These are phyloP conservation scores for Dendrostoma leiphaemia DNA, from an alignment of 2,329 filamentous ascomycete species.

Conservation along the genomic window DNA sequence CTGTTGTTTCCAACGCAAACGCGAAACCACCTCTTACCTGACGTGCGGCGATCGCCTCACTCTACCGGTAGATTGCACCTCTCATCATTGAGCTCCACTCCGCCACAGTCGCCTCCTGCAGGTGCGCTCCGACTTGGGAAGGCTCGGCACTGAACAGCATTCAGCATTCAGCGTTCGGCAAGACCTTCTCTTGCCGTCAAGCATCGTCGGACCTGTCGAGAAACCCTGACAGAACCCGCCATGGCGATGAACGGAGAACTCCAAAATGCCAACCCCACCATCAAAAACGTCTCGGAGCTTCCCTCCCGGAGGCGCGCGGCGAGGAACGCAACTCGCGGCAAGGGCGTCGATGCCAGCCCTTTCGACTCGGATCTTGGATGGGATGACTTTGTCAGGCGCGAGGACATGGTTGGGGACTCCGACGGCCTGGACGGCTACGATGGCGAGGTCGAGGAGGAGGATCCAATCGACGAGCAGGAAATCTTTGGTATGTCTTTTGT, in stretches of 20 bases:
- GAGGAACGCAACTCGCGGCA: conserved; percentile 40
- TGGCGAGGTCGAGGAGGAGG: conserved; percentile 61
- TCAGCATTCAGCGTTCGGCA: too few relatives aligned
- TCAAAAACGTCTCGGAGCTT: conserved; percentile 83
- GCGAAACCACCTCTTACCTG: too few relatives aligned
- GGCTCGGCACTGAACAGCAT: too few relatives aligned
- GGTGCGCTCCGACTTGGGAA: too few relatives aligned
- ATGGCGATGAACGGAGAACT: conserved; percentile 29
- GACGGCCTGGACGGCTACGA: conserved; percentile 27
- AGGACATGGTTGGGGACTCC: conserved; percentile 31
- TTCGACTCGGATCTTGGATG: conserved; percentile 35
- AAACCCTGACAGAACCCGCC: conserved; percentile 28
- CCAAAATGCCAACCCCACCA: conserved; percentile 89
- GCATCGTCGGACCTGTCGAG: too few relatives aligned
- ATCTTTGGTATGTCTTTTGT: conserved; percentile 71
- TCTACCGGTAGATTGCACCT: too few relatives aligned
- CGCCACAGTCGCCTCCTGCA: too few relatives aligned
- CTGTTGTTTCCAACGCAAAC: too few relatives aligned
- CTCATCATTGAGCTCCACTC: conserved; percentile 3
- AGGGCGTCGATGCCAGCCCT: conserved; percentile 46
- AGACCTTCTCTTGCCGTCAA: too few relatives aligned
- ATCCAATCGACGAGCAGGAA: conserved; percentile 95
- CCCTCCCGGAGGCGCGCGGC: conserved; percentile 69
- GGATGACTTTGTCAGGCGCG: conserved; percentile 22
- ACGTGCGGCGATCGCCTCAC: conserved; percentile 12